Base-by-base conservation (phyloP, 2,329 filamentous ascomycete species). In the Whalleya microplaca region DNA sequence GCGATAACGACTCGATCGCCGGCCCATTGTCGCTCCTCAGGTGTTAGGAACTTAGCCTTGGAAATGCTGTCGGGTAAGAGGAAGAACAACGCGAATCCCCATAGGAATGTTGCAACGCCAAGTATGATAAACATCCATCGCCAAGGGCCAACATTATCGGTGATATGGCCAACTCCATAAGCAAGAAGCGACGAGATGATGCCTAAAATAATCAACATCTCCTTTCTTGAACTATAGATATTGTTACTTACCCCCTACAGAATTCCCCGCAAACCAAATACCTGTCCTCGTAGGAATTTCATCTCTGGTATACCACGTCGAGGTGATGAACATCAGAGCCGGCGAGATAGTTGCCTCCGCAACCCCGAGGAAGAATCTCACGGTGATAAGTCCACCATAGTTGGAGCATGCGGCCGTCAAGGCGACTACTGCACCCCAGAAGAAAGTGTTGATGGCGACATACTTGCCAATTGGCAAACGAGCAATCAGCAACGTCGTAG, bases 71-170 rank as follows among this genome's bases (percentile, higher is more conserved):
- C 79, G 0, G 83, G 84, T 2, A 86, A 76, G 5, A 80, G 65
- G 21, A 76, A 60, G 56, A 78, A 76, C 44, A 85, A 63, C 1
- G 77, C 72, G 2, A 83, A 72, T 0, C 76, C 77, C 78, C 82
- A 81, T 2, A 83, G 61, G 50, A 82, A 79, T 0, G 83, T 86
- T 0, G 70, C 65, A 0, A 75, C 55, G 0, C 84, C 83, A 1
- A 85, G 74, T 23, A 84, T 73, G 56, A 83, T 80, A 65, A 83
- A 86, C 78, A 86, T 81, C 78, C 80, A 84, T 48, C 78, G 75
- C 82, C 83, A 85, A 2, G 80, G 78, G 18, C 72, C 73, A 16
- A 84, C 64, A 12, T 67, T 56, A 46, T 77, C 71, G 16, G 75
- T 62, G 42, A 85, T 75, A 58, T 86, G 83, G 0, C 84, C 84